Evolutionary conservation across 495 filamentous ascomycete species (phyloP).

Genomic region (Sordaria brevicollis): DNA sequence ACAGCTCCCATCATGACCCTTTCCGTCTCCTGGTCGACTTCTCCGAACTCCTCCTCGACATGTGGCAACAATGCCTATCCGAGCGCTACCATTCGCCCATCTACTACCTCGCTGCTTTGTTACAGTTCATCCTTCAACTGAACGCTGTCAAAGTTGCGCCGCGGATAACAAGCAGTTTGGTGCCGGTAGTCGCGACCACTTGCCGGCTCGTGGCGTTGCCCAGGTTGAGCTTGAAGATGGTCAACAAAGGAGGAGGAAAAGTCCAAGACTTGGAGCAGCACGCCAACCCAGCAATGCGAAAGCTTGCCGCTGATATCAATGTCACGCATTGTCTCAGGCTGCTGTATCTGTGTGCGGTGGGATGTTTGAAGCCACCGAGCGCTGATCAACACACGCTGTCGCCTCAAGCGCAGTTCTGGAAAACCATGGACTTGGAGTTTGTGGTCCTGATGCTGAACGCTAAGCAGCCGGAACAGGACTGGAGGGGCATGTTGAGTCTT

Average conservation of each 20-base stretch:
- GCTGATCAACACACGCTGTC: constrained; percentile 3
- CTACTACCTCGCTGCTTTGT: constrained; percentile 29
- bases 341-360: constrained; percentile 29
- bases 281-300: constrained; percentile 12
- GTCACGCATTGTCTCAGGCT: constrained; percentile 29
- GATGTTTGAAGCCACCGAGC: constrained; percentile 17
- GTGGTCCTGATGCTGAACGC: constrained; percentile 32
- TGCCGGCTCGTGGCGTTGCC: constrained; percentile 21
- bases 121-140: constrained; percentile 27
- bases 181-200: constrained; percentile 30
- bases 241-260: constrained; percentile 10
- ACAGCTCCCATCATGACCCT: constrained; percentile 14
- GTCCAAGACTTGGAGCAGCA: constrained; percentile 11
- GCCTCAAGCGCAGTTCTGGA: constrained; percentile 31
- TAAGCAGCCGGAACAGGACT: constrained; percentile 35
- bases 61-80: constrained; percentile 34
- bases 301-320: constrained; percentile 22
- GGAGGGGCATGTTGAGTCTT: constrained; percentile 27
- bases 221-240: constrained; percentile 3
- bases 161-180: constrained; percentile 29
- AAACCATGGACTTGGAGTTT: constrained; percentile 35
- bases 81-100: constrained; percentile 34
- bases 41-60: constrained; percentile 28
- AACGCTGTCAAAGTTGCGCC: constrained; percentile 30
- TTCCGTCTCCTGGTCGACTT: constrained; percentile 33